Evolutionary conservation across 1,139 yeast species (phyloP).

Genomic region (Hyphopichia wangnamkhiaoensis): DNA sequence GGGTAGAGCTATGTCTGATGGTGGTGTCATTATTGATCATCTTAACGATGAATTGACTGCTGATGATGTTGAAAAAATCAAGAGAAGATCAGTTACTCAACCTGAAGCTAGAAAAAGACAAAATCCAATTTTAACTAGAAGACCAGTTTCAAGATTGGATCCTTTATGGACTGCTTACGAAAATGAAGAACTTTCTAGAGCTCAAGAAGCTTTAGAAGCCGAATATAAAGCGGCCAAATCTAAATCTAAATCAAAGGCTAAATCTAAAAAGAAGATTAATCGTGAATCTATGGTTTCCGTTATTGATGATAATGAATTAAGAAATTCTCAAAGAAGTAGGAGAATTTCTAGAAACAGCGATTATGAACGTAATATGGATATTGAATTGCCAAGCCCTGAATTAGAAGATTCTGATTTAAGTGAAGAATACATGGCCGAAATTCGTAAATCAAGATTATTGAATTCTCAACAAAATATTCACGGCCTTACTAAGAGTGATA

Average conservation of each 20-base stretch:
- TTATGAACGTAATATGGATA: slow-evolving; percentile 19
- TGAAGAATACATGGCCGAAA: slow-evolving; percentile 47
- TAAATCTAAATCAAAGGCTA: slow-evolving; percentile 7
- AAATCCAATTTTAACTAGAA: slow-evolving; percentile 46
- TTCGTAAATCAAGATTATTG: slow-evolving; percentile 44
- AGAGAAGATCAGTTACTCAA: slow-evolving; percentile 51
- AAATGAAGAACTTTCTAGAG: slow-evolving; percentile 48
- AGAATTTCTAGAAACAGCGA: slow-evolving; percentile 23
- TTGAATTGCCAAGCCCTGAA: slow-evolving; percentile 41
- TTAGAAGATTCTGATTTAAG: slow-evolving; percentile 41
- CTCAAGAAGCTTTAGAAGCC: slow-evolving; percentile 45
- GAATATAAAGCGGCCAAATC: slow-evolving; percentile 28
- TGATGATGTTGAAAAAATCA: slow-evolving; percentile 45
- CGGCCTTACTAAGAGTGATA: slow-evolving; percentile 25
- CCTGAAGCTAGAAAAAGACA: slow-evolving; percentile 39
- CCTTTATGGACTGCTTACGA: slow-evolving; percentile 57
- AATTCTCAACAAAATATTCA: slow-evolving; percentile 44
- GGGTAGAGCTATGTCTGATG: slow-evolving; percentile 43
- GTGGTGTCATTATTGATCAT: slow-evolving; percentile 17
- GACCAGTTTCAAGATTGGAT: slow-evolving; percentile 74
- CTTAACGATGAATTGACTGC: slow-evolving; percentile 33
- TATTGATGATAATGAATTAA: slow-evolving; percentile 18
- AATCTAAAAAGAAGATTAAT: slow-evolving; percentile 21
- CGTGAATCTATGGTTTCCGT: slow-evolving; percentile 45
- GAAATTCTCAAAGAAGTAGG: slow-evolving; percentile 7